These are phyloP conservation scores for Alternaria ethzedia DNA, from an alignment of 2,329 filamentous ascomycete species.

Conservation along the genomic window DNA sequence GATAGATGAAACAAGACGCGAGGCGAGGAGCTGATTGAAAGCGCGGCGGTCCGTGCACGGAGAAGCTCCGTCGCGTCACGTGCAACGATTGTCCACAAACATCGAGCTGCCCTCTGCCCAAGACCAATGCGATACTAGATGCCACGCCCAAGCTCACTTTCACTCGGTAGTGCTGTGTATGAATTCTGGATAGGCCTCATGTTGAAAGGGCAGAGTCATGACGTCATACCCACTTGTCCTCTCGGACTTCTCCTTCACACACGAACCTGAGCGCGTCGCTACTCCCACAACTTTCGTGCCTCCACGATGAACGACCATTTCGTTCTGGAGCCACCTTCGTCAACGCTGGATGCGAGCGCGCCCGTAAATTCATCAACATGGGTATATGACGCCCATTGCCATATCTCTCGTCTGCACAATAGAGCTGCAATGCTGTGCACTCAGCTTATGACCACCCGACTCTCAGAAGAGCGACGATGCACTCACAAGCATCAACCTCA, in stretches of 20 bases:
- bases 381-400: background rate
- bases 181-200: background rate
- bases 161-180: background rate
- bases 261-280: background rate
- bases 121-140: background rate
- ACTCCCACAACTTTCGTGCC: no score
- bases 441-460: background rate
- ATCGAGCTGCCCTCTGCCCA: background rate
- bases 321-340: background rate
- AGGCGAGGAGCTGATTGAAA: background rate
- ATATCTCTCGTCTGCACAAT: background rate
- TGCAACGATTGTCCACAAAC: background rate
- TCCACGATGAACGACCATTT: no score
- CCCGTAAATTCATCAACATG: background rate
- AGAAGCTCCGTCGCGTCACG: background rate
- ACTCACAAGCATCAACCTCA: background rate
- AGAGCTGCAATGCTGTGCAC: background rate
- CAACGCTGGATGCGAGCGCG: background rate
- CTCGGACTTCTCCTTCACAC: background rate
- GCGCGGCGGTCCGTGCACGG: background rate
- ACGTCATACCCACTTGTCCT: background rate
- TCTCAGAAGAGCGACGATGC: background rate
- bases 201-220: background rate
- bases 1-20: background rate
- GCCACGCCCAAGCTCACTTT: background rate